Conservation (phyloP, 768 basidiomycete genomes). For the Paxillus rubicundulus region DNA sequence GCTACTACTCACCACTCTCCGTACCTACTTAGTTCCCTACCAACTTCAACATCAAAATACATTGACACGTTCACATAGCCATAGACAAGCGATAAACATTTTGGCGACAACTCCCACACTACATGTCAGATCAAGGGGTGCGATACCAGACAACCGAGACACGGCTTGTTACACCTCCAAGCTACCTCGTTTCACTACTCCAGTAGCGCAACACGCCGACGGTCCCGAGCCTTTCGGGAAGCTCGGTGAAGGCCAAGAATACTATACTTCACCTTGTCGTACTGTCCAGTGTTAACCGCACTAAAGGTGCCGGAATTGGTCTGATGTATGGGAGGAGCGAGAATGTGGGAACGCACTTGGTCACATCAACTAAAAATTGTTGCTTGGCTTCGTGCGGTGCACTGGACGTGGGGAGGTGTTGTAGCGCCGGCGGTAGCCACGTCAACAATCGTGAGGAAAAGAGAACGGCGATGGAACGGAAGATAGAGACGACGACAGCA, state of each 20-base stretch:
- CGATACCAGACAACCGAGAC: not conserved
- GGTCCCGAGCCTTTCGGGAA: slow-evolving; percentile 70
- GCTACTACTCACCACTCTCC: too few relatives aligned
- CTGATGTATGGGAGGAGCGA: slow-evolving; percentile 6
- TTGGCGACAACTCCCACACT: slow-evolving; percentile 10
- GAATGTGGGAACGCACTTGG: slow-evolving; percentile 50
- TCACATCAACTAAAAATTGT: slow-evolving; percentile 72
- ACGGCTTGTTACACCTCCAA: not conserved
- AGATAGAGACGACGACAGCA: slow-evolving; percentile 70
- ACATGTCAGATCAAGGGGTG: slow-evolving; percentile 3
- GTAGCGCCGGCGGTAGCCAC: slow-evolving; percentile 73
- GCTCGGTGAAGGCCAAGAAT: slow-evolving; percentile 68
- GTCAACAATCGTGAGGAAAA: slow-evolving; percentile 67
- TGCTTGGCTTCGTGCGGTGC: slow-evolving; percentile 65
- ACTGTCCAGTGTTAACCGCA: slow-evolving; percentile 59
- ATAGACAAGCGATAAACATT: slow-evolving; percentile 14
- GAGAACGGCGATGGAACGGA: slow-evolving; percentile 62
- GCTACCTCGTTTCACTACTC: slow-evolving; percentile 21
- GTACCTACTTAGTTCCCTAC: too few relatives aligned
- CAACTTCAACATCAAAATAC: not conserved
- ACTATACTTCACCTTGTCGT: slow-evolving; percentile 81
- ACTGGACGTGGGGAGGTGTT: slow-evolving; percentile 59
- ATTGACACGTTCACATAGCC: slow-evolving; percentile 2
- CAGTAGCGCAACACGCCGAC: slow-evolving; percentile 40
- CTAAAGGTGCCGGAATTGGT: slow-evolving; percentile 36